Percentiles rank a stretch among this genome's conserved stretches.
phyloP scores from a whole-genome alignment of 78 protist genomes.

The Dictyostelium brefeldianum region DNA sequence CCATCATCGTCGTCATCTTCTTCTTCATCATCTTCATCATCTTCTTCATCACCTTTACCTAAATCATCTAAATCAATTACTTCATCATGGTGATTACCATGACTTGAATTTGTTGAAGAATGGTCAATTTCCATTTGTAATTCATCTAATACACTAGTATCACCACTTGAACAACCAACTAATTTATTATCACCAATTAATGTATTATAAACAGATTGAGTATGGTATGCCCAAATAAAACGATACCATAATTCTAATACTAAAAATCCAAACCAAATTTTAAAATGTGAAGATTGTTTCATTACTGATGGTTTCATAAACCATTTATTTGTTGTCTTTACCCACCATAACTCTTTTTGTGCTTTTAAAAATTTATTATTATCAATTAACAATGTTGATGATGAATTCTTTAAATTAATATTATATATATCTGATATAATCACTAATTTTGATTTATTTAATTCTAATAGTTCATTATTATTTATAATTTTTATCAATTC shows the following conservation, averaged over 20 bases:
- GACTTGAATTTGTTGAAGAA: background rate
- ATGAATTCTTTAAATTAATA: constrained; percentile 7
- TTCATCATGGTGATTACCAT: background rate
- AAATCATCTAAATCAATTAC: constrained; percentile 3
- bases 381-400: background rate
- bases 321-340: constrained; percentile 29
- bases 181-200: background rate
- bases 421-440: constrained; percentile 9
- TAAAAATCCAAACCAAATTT: constrained; percentile 58
- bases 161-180: background rate
- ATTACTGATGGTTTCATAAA: constrained; percentile 13
- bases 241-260: constrained; percentile 66
- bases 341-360: constrained; percentile 75
- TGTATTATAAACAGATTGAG: constrained; percentile 25
- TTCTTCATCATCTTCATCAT: background rate
- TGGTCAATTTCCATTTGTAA: background rate
- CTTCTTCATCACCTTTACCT: constrained; percentile 20
- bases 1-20: constrained; percentile 3
- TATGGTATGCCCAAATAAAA: constrained; percentile 69
- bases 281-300: background rate
- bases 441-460: background rate
- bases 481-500: background rate
- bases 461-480: background rate
- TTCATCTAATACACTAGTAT: background rate
- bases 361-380: constrained; percentile 27